Base-by-base conservation (phyloP, 805 yeast species). In the Monosporozyma aerobia region DNA sequence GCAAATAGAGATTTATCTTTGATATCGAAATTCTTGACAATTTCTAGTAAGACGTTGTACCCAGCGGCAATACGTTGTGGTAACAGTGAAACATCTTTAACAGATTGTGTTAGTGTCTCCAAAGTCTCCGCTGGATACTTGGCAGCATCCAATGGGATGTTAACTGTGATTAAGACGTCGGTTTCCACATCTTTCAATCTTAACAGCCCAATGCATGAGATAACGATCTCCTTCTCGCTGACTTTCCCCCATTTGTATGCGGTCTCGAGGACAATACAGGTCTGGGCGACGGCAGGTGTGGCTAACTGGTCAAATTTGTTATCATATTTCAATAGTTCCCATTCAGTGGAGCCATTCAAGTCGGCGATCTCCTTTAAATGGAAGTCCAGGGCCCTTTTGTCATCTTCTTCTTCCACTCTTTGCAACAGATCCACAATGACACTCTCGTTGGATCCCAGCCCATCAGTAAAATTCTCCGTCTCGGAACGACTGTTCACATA, bases 391-490 rank as follows among this genome's bases (percentile, higher is more conserved):
- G 85, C 83, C 6, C 68, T 62, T 0, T 53, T 54, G 16, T 73
- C 74, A 22, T 70, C 71, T 0, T 56, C 60, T 1, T 67, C 71
- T 0, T 69, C 72, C 0, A 80, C 79, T 27, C 69, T 59, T 57
- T 85, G 87, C 56, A 85, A 65, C 14, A 85, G 64, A 56, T 85
- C 94, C 19, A 85, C 62, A n/a, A 85, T 81, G 9, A 85, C 63
- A 16, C 85, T 77, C 57, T 77, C 81, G 51, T 82, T 79, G 47
- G 68, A 59, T 43, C 68, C 67, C 47, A 74, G 62, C 48, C 57
- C 73, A 63, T 60, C 72, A 44, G 64, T 70, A 13, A 69, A 57
- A 11, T 71, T 61, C 46, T 68, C 68, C 25, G 57, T 47, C 14
- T 48, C 51, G 3, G 55, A 54, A 6, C 72, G 59, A 13, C 68